Percentiles rank a stretch among this genome's conserved stretches.
phyloP scores from a whole-genome alignment of 768 basidiomycete species.

The Termitomyces sp. region DNA sequence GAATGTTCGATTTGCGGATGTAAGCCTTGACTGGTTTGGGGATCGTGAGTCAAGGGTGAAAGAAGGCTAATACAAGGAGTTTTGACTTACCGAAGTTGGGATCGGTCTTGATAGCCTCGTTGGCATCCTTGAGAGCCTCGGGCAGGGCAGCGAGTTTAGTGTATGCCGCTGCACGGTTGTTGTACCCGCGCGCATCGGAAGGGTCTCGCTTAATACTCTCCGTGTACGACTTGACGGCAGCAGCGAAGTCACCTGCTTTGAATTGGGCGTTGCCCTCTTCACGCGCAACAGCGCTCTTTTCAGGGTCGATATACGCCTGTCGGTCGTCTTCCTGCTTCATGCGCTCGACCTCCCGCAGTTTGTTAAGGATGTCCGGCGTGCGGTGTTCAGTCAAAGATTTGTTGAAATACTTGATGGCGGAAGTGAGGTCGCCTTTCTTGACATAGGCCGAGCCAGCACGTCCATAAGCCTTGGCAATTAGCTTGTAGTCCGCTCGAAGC shows the following conservation, averaged over 20 bases:
- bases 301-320: conserved; percentile 85
- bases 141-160: conserved; percentile 92
- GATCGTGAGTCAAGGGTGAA: conserved; percentile 2
- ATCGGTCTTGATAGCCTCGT: conserved; percentile 91
- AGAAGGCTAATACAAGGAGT: not conserved
- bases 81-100: conserved; percentile 67
- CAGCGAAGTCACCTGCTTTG: conserved; percentile 90
- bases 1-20: conserved; percentile 86
- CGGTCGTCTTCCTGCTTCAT: conserved; percentile 74
- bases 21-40: conserved; percentile 78
- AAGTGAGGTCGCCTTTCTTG: conserved; percentile 71
- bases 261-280: conserved; percentile 93
- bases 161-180: conserved; percentile 97
- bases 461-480: conserved; percentile 91
- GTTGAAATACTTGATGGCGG: conserved; percentile 88
- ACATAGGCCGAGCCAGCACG: conserved; percentile 85
- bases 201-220: conserved; percentile 98
- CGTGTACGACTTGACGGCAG: conserved; percentile 87
- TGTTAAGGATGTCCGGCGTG: conserved; percentile 87
- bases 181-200: conserved; percentile 87
- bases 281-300: conserved; percentile 74
- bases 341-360: conserved; percentile 83
- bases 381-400: conserved; percentile 97
- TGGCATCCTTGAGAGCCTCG: conserved; percentile 94
- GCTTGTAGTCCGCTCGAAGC: conserved; percentile 91